Conservation (phyloP, 805 yeast species). For the Metschnikowia cerradonensis region DNA sequence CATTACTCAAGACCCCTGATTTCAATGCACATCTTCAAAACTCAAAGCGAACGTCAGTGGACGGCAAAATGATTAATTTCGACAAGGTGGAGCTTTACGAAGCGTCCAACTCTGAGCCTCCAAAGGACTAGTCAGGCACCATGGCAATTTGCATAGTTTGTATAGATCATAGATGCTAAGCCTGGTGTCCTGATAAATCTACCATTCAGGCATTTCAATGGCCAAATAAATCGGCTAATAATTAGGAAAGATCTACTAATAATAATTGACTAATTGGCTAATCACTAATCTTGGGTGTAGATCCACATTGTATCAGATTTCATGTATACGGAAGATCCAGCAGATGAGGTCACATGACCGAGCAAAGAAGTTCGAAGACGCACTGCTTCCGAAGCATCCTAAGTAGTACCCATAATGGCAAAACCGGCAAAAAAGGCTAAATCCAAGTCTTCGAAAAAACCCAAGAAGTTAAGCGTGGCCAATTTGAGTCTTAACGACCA, state of each 20-base stretch:
- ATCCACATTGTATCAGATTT: too few species aligned
- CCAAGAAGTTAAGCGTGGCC: constrained; percentile 9
- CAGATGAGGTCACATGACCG: constrained; percentile 7
- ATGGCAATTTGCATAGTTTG: constrained; percentile 1
- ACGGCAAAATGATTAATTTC: constrained; percentile 43
- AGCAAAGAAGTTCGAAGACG: background rate
- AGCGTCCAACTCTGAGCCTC: constrained; percentile 9
- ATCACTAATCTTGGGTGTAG: too few species aligned
- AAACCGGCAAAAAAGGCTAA: background rate
- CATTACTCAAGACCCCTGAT: constrained; percentile 39
- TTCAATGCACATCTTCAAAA: constrained; percentile 29
- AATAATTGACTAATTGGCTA: too few species aligned
- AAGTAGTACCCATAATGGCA: background rate
- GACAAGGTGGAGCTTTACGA: constrained; percentile 32
- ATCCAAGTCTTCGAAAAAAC: constrained; percentile 3
- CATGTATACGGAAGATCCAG: background rate
- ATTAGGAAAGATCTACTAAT: too few species aligned
- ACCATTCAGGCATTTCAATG: too few species aligned
- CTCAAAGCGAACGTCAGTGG: constrained; percentile 21
- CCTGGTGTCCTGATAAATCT: too few species aligned
- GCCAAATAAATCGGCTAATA: too few species aligned
- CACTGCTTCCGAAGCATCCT: background rate
- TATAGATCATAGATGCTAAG: background rate
- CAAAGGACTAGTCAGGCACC: constrained; percentile 14
- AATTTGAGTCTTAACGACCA: constrained; percentile 6